Percentiles rank a stretch among this genome's conserved stretches.
phyloP scores from a whole-genome alignment of 106 monocot genomes.

The Phalaenopsis equestris region DNA sequence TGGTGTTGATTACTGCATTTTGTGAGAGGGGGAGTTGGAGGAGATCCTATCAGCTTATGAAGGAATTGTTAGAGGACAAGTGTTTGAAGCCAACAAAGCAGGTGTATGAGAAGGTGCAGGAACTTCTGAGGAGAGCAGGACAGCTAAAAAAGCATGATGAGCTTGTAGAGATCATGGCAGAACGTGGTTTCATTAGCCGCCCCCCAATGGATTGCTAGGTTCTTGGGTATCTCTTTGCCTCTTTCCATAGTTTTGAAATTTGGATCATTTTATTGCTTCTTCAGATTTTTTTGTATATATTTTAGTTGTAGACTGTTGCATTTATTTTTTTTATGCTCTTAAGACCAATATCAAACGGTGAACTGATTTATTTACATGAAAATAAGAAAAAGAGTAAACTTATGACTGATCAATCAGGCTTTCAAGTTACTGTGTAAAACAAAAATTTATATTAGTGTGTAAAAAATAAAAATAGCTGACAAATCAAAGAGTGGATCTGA shows the following conservation, averaged over 20 bases:
- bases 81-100: constrained; percentile 43
- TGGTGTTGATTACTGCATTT: constrained; percentile 54
- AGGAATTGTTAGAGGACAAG: constrained; percentile 89
- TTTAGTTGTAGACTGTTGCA: background rate
- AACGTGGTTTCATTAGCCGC: constrained; percentile 43
- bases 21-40: constrained; percentile 87
- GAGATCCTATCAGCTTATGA: constrained; percentile 55
- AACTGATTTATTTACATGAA: background rate
- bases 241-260: background rate
- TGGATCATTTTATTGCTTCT: background rate
- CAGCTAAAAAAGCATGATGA: constrained; percentile 78
- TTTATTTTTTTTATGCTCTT: background rate
- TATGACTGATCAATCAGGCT: background rate
- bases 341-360: background rate
- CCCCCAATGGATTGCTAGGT: constrained; percentile 3
- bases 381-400: background rate
- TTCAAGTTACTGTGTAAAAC: background rate
- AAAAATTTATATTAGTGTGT: background rate
- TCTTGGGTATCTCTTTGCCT: background rate
- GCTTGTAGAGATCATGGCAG: constrained; percentile 59
- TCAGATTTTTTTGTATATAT: background rate
- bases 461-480: background rate
- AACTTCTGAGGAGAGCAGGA: constrained; percentile 49
- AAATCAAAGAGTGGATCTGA: background rate
- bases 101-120: constrained; percentile 44